phyloP scores from a whole-genome alignment of 148 eudicot genomes.

The Diospyros kaki region DNA sequence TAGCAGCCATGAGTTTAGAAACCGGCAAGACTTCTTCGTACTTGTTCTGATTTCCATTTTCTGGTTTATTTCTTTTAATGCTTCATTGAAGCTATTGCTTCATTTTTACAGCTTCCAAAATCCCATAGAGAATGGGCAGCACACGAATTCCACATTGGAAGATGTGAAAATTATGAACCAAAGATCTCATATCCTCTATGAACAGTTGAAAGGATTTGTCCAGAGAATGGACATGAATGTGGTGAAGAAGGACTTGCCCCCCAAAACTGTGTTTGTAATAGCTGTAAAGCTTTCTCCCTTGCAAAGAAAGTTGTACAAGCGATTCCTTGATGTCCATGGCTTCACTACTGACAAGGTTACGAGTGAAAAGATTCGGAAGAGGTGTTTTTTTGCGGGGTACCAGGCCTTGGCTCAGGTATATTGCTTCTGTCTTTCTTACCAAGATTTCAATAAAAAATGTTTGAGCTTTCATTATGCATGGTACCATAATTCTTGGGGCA shows the following conservation, averaged over 20 bases:
- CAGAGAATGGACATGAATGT: constrained; percentile 99
- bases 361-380: constrained; percentile 58
- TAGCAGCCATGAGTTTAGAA: constrained; percentile 92
- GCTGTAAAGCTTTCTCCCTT: constrained; percentile 87
- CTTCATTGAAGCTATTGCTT: constrained; percentile 11
- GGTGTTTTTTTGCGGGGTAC: constrained; percentile 74
- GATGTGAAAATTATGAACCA: constrained; percentile 98
- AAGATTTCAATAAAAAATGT: not conserved
- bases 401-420: constrained; percentile 94
- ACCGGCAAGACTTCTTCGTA: constrained; percentile 51
- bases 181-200: constrained; percentile 91
- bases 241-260: constrained; percentile 89
- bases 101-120: constrained; percentile 71
- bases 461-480: not conserved
- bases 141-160: constrained; percentile 77
- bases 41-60: not conserved
- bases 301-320: constrained; percentile 72
- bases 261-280: constrained; percentile 90
- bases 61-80: not conserved
- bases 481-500: not conserved
- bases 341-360: constrained; percentile 56
- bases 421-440: constrained; percentile 2
- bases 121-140: constrained; percentile 95
- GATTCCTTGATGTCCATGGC: constrained; percentile 87
- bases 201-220: constrained; percentile 92